A percentile compares a stretch with the other conserved stretches of the same genome.
Evolutionary conservation across 768 basidiomycete species (phyloP).

Genomic region (Panus rudis): DNA sequence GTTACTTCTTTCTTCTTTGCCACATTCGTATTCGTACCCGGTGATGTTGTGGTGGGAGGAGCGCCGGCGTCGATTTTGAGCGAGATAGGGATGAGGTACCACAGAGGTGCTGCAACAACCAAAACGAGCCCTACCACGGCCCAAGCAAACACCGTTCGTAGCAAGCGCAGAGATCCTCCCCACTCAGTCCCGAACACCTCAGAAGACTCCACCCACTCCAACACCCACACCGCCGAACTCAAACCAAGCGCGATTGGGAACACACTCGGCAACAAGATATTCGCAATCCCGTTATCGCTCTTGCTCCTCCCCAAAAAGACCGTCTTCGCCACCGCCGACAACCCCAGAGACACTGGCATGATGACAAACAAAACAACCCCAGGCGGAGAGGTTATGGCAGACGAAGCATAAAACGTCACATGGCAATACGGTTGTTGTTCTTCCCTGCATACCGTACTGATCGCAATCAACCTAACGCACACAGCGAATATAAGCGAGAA

Average conservation of each 20-base stretch:
- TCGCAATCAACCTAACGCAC: slow-evolving; percentile 67
- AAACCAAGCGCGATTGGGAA: slow-evolving; percentile 52
- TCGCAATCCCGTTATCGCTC: slow-evolving; percentile 70
- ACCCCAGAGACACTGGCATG: slow-evolving; percentile 43
- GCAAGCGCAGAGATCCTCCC: slow-evolving; percentile 37
- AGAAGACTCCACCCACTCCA: slow-evolving; percentile 73
- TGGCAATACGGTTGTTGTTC: slow-evolving; percentile 88
- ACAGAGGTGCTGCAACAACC: slow-evolving; percentile 51
- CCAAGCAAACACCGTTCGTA: slow-evolving; percentile 59
- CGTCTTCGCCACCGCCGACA: slow-evolving; percentile 50
- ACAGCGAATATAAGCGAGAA: slow-evolving; percentile 61
- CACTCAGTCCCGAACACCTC: slow-evolving; percentile 35
- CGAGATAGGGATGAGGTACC: slow-evolving; percentile 69
- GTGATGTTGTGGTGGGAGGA: slow-evolving; percentile 18
- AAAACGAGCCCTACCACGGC: slow-evolving; percentile 42
- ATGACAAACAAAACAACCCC: slow-evolving; percentile 48
- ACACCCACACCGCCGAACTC: slow-evolving; percentile 64
- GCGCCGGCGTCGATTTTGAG: slow-evolving; percentile 26
- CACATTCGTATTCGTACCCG: slow-evolving; percentile 18
- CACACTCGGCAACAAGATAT: slow-evolving; percentile 51
- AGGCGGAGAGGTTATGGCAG: slow-evolving; percentile 62
- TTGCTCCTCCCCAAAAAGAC: slow-evolving; percentile 61
- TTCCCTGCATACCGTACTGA: slow-evolving; percentile 87
- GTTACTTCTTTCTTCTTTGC: slow-evolving; percentile 38
- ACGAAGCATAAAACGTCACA: slow-evolving; percentile 83